Percentiles rank a stretch among this genome's conserved stretches.
phyloP scores from a whole-genome alignment of 768 basidiomycete species.

The Termitomyces sp. region DNA sequence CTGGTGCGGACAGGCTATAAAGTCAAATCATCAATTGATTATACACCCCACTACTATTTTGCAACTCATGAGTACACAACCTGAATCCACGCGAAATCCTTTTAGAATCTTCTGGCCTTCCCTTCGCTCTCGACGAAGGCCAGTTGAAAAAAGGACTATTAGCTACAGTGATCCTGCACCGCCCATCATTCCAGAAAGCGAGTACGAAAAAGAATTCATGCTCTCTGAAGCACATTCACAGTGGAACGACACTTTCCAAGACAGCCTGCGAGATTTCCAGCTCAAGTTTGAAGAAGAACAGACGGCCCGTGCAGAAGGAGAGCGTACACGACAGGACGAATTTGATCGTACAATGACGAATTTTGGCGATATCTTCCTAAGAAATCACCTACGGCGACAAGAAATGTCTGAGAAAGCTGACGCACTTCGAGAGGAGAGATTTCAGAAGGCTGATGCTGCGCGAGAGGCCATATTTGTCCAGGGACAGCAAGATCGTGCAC shows the following conservation, averaged over 20 bases:
- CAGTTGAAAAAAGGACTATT: too few species aligned
- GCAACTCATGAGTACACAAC: background rate
- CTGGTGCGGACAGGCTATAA: background rate
- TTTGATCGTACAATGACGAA: background rate
- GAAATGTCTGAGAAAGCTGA: background rate
- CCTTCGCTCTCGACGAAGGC: too few species aligned
- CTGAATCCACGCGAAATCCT: background rate
- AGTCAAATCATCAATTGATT: background rate
- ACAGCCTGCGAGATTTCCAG: background rate
- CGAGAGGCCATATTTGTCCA: background rate
- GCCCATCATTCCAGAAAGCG: background rate
- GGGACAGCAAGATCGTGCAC: background rate
- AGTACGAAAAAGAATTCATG: background rate
- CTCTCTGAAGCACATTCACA: background rate
- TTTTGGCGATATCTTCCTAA: background rate
- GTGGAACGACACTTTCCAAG: background rate
- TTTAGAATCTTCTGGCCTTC: too few species aligned
- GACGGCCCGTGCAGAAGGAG: background rate
- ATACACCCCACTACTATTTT: too few species aligned
- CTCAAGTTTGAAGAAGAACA: background rate
- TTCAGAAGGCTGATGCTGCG: background rate
- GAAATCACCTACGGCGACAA: background rate
- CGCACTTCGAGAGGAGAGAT: slow-evolving; percentile 1
- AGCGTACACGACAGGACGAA: background rate
- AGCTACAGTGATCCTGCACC: too few species aligned